These are phyloP conservation scores for Podaxis mareebaensis DNA, from an alignment of 768 basidiomycete species.

Conservation along the genomic window DNA sequence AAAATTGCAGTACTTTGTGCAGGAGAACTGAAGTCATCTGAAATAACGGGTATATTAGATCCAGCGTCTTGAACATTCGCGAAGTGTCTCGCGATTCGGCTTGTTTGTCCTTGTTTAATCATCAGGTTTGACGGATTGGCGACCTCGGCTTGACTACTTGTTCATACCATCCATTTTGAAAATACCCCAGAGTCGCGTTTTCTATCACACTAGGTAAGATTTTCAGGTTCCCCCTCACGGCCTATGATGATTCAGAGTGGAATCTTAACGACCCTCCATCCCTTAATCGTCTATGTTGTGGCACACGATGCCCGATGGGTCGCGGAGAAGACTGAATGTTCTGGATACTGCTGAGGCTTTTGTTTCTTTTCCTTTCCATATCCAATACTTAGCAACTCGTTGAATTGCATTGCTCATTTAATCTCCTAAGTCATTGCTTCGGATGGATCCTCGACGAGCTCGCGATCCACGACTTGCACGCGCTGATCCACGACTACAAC, in stretches of 20 bases:
- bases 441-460: slow-evolving; percentile 79
- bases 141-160: not conserved
- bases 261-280: slow-evolving; percentile 71
- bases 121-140: not conserved
- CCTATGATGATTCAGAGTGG: slow-evolving; percentile 91
- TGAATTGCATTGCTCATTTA: not conserved
- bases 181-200: not conserved
- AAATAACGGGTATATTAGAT: not conserved
- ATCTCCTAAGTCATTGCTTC: slow-evolving; percentile 16
- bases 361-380: not conserved
- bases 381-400: not conserved
- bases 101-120: not conserved
- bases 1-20: not conserved
- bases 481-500: slow-evolving; percentile 64
- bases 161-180: not conserved
- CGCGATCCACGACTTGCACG: slow-evolving; percentile 81
- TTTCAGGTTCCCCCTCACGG: slow-evolving; percentile 1
- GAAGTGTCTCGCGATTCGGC: not conserved
- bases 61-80: not conserved
- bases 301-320: slow-evolving; percentile 46
- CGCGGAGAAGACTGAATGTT: slow-evolving; percentile 78
- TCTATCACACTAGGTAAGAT: slow-evolving; percentile 16
- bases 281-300: slow-evolving; percentile 20
- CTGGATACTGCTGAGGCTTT: slow-evolving; percentile 90
- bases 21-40: not conserved